Evolutionary conservation across 2,329 filamentous ascomycete species (phyloP).

Genomic region (Scedosporium aurantiacum): DNA sequence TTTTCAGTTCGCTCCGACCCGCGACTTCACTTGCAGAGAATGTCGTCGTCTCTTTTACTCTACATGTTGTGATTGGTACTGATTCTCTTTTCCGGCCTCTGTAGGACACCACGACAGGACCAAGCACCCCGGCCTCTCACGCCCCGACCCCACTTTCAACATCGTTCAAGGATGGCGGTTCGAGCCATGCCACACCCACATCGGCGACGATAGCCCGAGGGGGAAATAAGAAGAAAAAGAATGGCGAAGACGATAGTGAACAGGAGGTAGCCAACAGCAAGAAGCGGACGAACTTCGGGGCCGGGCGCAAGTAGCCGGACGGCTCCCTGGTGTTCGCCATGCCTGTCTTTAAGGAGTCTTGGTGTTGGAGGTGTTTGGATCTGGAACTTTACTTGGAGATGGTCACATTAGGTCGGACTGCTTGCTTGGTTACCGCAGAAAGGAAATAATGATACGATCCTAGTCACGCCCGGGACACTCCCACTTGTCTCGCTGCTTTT

Average conservation of each 20-base stretch:
- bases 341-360: background rate
- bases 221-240: conserved; percentile 39
- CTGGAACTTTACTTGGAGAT: too few relatives aligned
- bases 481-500: background rate
- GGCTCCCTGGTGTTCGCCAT: background rate
- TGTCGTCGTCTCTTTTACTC: background rate
- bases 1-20: too few relatives aligned
- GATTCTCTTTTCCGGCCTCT: background rate
- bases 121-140: conserved; percentile 34
- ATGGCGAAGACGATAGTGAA: conserved; percentile 44
- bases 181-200: conserved; percentile 44
- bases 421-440: too few relatives aligned
- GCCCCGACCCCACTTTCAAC: conserved; percentile 46
- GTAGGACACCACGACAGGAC: conserved; percentile 20
- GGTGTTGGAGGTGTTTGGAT: background rate
- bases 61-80: background rate
- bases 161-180: conserved; percentile 37
- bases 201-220: conserved; percentile 36
- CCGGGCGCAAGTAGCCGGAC: conserved; percentile 33
- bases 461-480: too few relatives aligned
- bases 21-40: background rate
- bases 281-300: conserved; percentile 47
- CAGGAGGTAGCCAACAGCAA: conserved; percentile 43
- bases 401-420: too few relatives aligned
- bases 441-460: too few relatives aligned